Evolutionary conservation across 352 stramenopile genomes (phyloP).

Genomic region (Globisporangium solare): DNA sequence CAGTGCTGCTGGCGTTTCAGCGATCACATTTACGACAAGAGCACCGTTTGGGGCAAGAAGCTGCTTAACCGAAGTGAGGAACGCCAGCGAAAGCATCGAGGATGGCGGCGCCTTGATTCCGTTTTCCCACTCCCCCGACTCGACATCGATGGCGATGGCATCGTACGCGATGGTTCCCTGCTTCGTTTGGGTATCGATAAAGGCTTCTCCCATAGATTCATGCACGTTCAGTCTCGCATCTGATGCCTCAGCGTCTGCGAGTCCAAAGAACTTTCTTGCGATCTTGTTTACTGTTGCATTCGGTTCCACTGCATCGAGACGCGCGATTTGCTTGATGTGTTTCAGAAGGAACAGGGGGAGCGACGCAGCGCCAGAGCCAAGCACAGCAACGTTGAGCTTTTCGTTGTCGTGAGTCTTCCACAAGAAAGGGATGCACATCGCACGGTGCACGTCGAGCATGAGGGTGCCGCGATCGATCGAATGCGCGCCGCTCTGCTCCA

Average conservation of each 20-base stretch:
- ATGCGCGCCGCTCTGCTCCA: not conserved
- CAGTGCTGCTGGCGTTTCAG: constrained; percentile 27
- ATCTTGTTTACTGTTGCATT: constrained; percentile 36
- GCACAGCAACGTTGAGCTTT: constrained; percentile 25
- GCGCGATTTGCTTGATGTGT: constrained; percentile 22
- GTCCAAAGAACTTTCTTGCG: constrained; percentile 40
- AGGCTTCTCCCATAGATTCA: constrained; percentile 38
- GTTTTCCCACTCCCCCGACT: constrained; percentile 32
- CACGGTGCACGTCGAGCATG: constrained; percentile 65
- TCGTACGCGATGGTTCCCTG: constrained; percentile 21
- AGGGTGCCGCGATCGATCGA: constrained; percentile 38
- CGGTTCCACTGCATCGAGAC: constrained; percentile 60
- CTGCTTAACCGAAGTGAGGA: constrained; percentile 25
- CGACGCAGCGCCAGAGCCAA: constrained; percentile 55
- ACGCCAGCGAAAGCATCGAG: constrained; percentile 34
- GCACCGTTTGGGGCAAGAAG: constrained; percentile 28
- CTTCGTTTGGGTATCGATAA: constrained; percentile 21
- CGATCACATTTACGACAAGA: constrained; percentile 63
- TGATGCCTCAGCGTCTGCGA: constrained; percentile 18
- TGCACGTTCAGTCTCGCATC: constrained; percentile 28
- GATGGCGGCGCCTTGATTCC: constrained; percentile 35
- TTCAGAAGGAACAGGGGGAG: constrained; percentile 54
- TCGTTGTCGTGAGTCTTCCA: not conserved
- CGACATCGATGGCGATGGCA: constrained; percentile 61
- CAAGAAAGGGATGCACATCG: constrained; percentile 38